Evolutionary conservation across 164 flowering plant species (phyloP), one percentile per base, ranked within the genome.

Genomic region (Aristolochia contorta): DNA sequence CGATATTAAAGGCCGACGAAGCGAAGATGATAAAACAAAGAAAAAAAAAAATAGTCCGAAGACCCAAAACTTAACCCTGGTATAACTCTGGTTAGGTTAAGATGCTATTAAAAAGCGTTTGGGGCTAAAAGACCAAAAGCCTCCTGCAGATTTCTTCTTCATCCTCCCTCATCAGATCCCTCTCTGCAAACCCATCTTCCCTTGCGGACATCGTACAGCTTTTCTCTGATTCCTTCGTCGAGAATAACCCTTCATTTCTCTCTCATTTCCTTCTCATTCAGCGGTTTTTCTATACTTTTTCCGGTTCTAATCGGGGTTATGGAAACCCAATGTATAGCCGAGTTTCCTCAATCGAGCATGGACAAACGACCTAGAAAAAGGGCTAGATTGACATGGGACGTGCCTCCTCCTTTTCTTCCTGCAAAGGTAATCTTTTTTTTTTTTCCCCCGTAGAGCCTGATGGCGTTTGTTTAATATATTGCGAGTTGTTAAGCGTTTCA

Each of bases 301-400:
- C 19, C 54, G 25, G 24, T 27, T 25, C 58, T 46, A 41, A 23
- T 24, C 32, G 57, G 20, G 37, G 30, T 66, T 54, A 86, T 89
- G 93, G 96, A 83, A 74, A 84, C 84, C 27, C 86, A 84, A 62
- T 68, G 84, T 69, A 80, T 84, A 0, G 68, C 77, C 13, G 96
- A 84, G 22, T 80, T 81, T 50, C 84, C 86, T 0, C 87, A 79
- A 41, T 75, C 69, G 23, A 82, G 72, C 64, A 80, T 82, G 84
- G 93, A 84, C 52, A 83, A 77, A 58, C 84, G 93, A 18, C 96
- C 93, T 2, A 75, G 91, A 57, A 89, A 89, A 64, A 71, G 83
- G 47, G 81, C 83, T 47, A 77, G 96, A 32, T 75, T 89, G 49
- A 72, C 84, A 1, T 89, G 96, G 93, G 96, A 86, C 53, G 65